Evolutionary conservation across 2,329 filamentous ascomycete species (phyloP), one percentile per base, ranked within the genome.

Genomic region (Rhytidhysteron rufulum): DNA sequence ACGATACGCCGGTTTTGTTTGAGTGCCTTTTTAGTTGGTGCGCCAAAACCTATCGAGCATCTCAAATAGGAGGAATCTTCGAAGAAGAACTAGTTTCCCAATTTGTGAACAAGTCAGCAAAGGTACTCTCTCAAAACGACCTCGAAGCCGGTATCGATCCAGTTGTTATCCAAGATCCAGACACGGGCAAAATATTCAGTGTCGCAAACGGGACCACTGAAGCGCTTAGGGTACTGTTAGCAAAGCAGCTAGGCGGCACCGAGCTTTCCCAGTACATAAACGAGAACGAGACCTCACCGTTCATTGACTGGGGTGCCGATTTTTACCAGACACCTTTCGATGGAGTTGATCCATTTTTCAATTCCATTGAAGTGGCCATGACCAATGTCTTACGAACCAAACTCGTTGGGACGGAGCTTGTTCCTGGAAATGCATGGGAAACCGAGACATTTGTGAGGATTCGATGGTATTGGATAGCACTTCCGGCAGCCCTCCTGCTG

Each of bases 1-100:
- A 53, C 21, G 40, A 33, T 9, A 51, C 51, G 8, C 45, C 50
- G 1, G 40, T 49, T 13, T 13, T 51, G 17, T 9, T 34, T 1
- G 48, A 54, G 34, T 53, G 51, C 22, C n/a, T 51, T 11, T 40
- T 50, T 13, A 31, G 32, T 16, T 52, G 47, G 51, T 54, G 47
- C 22, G 47, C 40, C 0, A 45, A 49, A 16, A 41, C 43, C 2
- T 42, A 43, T 18, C 13, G 42, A 29, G 33, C 42, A 1, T 22
- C 34, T n/a, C 31, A 43, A 13, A 8, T 16, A 4, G 34, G 42
- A 9, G 48, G 45, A 5, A n/a, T 31, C 8, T 41, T 51, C 10
- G 18, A 22, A 15, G 36, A 39, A 24, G 24, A 15, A 5, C 17
- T 20, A 7, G 25, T 39, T 5, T n/a, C 11, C n/a, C 31, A 21